Percentiles rank a stretch among this genome's conserved stretches.
Evolutionary conservation across 2,329 filamentous ascomycete species (phyloP).

Genomic region (Tetracladium maxilliforme): DNA sequence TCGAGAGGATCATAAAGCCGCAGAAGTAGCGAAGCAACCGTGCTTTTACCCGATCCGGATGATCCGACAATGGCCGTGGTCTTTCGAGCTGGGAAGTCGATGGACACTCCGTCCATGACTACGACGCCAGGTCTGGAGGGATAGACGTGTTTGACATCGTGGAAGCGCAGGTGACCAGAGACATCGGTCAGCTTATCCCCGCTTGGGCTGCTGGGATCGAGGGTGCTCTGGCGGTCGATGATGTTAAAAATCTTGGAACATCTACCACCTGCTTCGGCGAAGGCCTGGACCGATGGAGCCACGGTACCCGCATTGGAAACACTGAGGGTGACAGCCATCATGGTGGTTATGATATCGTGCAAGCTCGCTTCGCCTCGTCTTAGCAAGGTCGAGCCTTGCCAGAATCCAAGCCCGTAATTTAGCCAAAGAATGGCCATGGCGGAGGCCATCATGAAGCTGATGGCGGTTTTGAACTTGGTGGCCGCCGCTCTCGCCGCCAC

Average conservation of each 20-base stretch:
- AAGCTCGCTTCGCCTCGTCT: slow-evolving; percentile 4
- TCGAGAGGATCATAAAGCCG: slow-evolving; percentile 29
- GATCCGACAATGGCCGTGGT: slow-evolving; percentile 26
- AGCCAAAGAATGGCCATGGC: slow-evolving; percentile 2
- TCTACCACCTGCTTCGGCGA: slow-evolving; percentile 1
- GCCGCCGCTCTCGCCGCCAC: slow-evolving; percentile 1
- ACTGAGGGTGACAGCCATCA: slow-evolving; percentile 4
- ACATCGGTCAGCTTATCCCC: neutral
- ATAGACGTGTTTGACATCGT: neutral
- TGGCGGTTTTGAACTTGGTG: neutral
- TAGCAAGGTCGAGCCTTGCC: slow-evolving; percentile 6
- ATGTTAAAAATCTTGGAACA: slow-evolving; percentile 2
- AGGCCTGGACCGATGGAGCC: neutral
- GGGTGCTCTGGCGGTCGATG: slow-evolving; percentile 3
- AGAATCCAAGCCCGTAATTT: slow-evolving; percentile 6
- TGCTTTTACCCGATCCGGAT: slow-evolving; percentile 25
- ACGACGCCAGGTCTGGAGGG: neutral
- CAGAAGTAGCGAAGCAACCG: slow-evolving; percentile 22
- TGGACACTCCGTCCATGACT: neutral
- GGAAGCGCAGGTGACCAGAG: neutral
- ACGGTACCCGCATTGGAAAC: slow-evolving; percentile 1
- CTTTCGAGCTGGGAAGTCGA: slow-evolving; percentile 6
- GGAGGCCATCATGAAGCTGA: slow-evolving; percentile 1
- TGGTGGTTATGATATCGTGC: slow-evolving; percentile 4
- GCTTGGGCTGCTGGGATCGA: slow-evolving; percentile 2